Evolutionary conservation across 768 basidiomycete species (phyloP).

Genomic region (Roridomyces roridus): DNA sequence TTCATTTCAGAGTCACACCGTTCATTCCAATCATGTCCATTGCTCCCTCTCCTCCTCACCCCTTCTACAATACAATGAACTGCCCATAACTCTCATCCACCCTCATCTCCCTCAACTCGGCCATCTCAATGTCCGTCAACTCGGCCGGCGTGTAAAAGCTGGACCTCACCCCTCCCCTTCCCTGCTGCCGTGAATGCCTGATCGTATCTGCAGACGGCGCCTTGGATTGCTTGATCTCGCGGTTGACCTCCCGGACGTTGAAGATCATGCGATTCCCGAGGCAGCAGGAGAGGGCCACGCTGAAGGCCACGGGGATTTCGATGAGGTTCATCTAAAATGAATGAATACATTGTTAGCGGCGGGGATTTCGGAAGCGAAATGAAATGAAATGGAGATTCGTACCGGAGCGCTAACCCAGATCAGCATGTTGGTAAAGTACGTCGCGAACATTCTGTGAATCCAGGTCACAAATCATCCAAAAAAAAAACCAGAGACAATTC

Average conservation of each 20-base stretch:
- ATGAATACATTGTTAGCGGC: neutral
- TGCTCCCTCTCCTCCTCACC: too few species aligned
- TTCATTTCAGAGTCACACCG: too few species aligned
- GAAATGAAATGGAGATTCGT: too few species aligned
- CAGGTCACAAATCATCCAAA: neutral
- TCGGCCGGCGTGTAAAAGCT: slow-evolving; percentile 13
- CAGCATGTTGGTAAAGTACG: slow-evolving; percentile 58
- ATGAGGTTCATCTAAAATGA: slow-evolving; percentile 40
- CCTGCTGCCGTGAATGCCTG: slow-evolving; percentile 8
- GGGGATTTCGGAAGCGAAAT: slow-evolving; percentile 2
- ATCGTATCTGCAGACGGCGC: slow-evolving; percentile 1
- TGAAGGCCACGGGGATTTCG: slow-evolving; percentile 64
- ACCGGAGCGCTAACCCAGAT: slow-evolving; percentile 46
- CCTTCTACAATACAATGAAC: slow-evolving; percentile 4
- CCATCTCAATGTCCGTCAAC: slow-evolving; percentile 40
- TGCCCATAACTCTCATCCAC: slow-evolving; percentile 21
- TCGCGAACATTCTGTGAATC: slow-evolving; percentile 55
- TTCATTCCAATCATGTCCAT: too few species aligned
- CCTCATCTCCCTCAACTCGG: slow-evolving; percentile 39
- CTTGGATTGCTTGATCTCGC: slow-evolving; percentile 26
- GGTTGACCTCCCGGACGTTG: slow-evolving; percentile 55
- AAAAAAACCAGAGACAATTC: too few species aligned
- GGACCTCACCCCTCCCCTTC: slow-evolving; percentile 3
- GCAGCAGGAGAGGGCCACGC: slow-evolving; percentile 63
- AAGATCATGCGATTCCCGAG: slow-evolving; percentile 62